Evolutionary conservation across 2,329 filamentous ascomycete genomes (phyloP).

Genomic region (Colletotrichum ledebouriae): DNA sequence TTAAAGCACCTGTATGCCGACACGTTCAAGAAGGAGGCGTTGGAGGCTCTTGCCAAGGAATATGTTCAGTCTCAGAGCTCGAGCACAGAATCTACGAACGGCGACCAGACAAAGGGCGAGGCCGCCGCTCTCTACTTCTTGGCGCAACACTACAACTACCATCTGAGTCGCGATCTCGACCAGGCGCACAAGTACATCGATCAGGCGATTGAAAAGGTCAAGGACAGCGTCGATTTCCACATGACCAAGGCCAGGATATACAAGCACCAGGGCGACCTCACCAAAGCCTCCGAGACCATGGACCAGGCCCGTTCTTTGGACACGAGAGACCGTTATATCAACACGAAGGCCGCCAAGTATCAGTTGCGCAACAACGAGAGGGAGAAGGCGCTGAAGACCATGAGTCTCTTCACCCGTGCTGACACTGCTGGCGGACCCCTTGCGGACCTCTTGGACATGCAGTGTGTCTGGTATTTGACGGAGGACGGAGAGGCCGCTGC

Average conservation of each 20-base stretch:
- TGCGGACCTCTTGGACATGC: slow-evolving; percentile 95
- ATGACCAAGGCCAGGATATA: slow-evolving; percentile 96
- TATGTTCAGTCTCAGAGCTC: slow-evolving; percentile 76
- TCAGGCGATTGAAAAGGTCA: slow-evolving; percentile 82
- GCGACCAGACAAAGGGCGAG: slow-evolving; percentile 72
- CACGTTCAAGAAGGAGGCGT: slow-evolving; percentile 79
- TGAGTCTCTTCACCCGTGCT: slow-evolving; percentile 93
- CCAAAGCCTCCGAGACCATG: slow-evolving; percentile 88
- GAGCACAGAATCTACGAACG: slow-evolving; percentile 57
- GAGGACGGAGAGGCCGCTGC: slow-evolving; percentile 94
- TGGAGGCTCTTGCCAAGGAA: slow-evolving; percentile 81
- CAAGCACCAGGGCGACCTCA: slow-evolving; percentile 87
- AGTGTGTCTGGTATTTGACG: slow-evolving; percentile 96
- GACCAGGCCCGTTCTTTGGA: slow-evolving; percentile 88
- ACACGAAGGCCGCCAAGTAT: slow-evolving; percentile 98
- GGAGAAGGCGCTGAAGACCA: slow-evolving; percentile 85
- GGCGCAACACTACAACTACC: slow-evolving; percentile 96
- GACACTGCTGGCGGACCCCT: slow-evolving; percentile 90
- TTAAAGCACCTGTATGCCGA: slow-evolving; percentile 93
- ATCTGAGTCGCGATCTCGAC: slow-evolving; percentile 83
- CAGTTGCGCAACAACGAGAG: slow-evolving; percentile 93
- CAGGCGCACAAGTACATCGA: slow-evolving; percentile 89
- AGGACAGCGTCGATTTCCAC: slow-evolving; percentile 88
- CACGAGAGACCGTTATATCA: slow-evolving; percentile 94
- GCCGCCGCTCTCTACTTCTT: slow-evolving; percentile 91